These are phyloP conservation scores for Nothophoma quercina DNA, from an alignment of 2,329 filamentous ascomycete species.

Conservation along the genomic window DNA sequence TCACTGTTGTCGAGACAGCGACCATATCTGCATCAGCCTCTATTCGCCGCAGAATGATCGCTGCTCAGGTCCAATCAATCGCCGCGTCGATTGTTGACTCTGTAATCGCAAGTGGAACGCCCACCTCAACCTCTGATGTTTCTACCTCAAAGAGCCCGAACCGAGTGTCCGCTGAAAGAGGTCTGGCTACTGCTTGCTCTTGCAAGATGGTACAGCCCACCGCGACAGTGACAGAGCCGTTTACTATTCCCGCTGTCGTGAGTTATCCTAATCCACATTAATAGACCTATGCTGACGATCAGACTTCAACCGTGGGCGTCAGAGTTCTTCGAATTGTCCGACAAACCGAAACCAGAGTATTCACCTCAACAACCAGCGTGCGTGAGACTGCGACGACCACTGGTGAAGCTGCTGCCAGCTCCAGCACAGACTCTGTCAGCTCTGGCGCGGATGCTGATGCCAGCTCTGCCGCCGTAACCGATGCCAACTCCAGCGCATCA, in stretches of 20 bases:
- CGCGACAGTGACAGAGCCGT: conserved; percentile 35
- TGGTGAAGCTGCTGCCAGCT: background rate
- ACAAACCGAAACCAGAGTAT: conserved; percentile 19
- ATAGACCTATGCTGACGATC: conserved; percentile 1
- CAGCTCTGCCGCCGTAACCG: too few species aligned
- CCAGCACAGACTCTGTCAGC: conserved; percentile 3
- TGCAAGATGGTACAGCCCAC: conserved; percentile 41
- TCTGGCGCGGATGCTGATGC: background rate
- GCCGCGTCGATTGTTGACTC: conserved; percentile 33
- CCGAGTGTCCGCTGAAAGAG: conserved; percentile 26
- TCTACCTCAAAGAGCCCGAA: conserved; percentile 22
- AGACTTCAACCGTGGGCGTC: conserved; percentile 29
- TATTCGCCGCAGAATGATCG: conserved; percentile 21
- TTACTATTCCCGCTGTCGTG: conserved; percentile 36
- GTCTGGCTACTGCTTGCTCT: conserved; percentile 40
- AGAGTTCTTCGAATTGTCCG: conserved; percentile 17
- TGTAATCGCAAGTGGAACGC: conserved; percentile 30
- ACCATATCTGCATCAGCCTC: conserved; percentile 26
- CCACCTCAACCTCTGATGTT: conserved; percentile 7
- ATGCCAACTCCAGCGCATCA: too few species aligned
- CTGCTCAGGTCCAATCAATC: conserved; percentile 27
- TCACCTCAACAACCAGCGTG: conserved; percentile 19
- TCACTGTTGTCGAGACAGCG: conserved; percentile 31
- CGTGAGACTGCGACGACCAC: background rate
- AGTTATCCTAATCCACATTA: conserved; percentile 2